Conservation (phyloP, 1,284 basidiomycete species). For the Thelephora terrestris region DNA sequence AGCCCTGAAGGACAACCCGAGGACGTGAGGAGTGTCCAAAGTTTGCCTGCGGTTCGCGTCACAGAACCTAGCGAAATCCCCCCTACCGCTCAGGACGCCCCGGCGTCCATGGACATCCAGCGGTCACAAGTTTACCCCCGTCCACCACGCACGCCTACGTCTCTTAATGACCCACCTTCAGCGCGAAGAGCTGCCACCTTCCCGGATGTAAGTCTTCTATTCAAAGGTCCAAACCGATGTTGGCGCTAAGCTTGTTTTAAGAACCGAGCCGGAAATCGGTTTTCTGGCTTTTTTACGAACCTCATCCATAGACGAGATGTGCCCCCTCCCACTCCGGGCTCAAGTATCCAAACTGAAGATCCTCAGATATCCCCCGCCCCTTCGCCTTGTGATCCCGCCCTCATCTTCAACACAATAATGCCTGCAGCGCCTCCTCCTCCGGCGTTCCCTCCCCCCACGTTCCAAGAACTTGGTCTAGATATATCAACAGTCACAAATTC, state of each 20-base stretch:
- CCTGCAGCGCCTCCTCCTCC: slow-evolving; percentile 63
- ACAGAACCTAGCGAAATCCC: slow-evolving; percentile 25
- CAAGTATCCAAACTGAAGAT: slow-evolving; percentile 18
- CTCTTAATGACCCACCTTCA: neutral
- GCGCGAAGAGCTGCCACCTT: neutral
- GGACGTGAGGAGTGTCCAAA: slow-evolving; percentile 47
- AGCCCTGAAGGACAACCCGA: slow-evolving; percentile 11
- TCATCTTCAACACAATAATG: slow-evolving; percentile 36
- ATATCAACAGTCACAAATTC: slow-evolving; percentile 55
- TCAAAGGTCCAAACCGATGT: too few relatives aligned
- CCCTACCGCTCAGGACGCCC: slow-evolving; percentile 6
- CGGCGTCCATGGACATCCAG: slow-evolving; percentile 6
- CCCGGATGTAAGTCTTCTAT: slow-evolving; percentile 16
- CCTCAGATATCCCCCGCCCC: slow-evolving; percentile 16
- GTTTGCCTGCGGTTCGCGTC: slow-evolving; percentile 45
- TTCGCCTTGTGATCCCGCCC: slow-evolving; percentile 30
- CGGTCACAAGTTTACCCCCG: neutral
- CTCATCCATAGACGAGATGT: slow-evolving; percentile 63
- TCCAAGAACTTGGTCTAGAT: slow-evolving; percentile 66
- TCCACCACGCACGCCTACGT: neutral
- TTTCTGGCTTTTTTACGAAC: slow-evolving; percentile 74
- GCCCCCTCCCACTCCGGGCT: slow-evolving; percentile 17
- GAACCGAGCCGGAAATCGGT: slow-evolving; percentile 54
- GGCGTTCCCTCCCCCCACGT: slow-evolving; percentile 51
- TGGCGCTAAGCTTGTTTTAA: slow-evolving; percentile 19